Evolutionary conservation across 2,329 filamentous ascomycete genomes (phyloP), one percentile per base, ranked within the genome.

Genomic region (Drechmeria coniospora): DNA sequence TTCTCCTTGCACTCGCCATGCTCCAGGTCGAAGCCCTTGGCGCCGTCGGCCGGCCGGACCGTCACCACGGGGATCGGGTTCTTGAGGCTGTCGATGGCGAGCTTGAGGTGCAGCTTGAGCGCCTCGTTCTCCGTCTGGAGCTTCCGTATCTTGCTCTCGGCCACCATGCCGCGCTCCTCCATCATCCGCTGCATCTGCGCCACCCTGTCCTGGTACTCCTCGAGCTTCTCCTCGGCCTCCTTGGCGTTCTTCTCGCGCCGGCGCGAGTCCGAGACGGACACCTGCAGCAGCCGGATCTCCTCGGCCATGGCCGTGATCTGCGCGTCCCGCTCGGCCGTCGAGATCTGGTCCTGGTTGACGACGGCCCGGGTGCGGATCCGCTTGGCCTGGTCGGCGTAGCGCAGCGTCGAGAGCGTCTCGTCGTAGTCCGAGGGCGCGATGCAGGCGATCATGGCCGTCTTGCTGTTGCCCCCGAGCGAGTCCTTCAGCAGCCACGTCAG

Each of bases 371-470:
- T 95, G 46, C 86, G 83, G 57, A 98, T 98, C 31, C 80, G 79
- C 62, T 98, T 98, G 35, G 90, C 90, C 55, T 95, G 87, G 52
- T 98, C 87, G 13, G 90, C 90, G 51, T 98, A 98, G 21, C 90
- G 82, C 9, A 98, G 71, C 1, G 90, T 98, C 3, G 83, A 93
- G 2, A 98, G 68, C 0, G 90, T 98, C 51, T 98, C 90, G 32
- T 98, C 90, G 48, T 98, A 95, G 56, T 98, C 90, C 1, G 81
- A 77, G 0, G 90, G 90, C 5, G 84, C 78, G 41, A 98, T 93
- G 50, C 90, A 95, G 7, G 90, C 90, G 44, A 98, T 94, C 90
- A 98, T 98, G 36, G 90, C 90, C 8, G 90, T 98, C 56, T 95
- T 98, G 46, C 78, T 87, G 64, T 98, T 98, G 30, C 90, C 90